Percentiles rank a stretch among this genome's conserved stretches.
Conservation (phyloP, 1,284 basidiomycete species). For the Entoloma clypeatum region DNA sequence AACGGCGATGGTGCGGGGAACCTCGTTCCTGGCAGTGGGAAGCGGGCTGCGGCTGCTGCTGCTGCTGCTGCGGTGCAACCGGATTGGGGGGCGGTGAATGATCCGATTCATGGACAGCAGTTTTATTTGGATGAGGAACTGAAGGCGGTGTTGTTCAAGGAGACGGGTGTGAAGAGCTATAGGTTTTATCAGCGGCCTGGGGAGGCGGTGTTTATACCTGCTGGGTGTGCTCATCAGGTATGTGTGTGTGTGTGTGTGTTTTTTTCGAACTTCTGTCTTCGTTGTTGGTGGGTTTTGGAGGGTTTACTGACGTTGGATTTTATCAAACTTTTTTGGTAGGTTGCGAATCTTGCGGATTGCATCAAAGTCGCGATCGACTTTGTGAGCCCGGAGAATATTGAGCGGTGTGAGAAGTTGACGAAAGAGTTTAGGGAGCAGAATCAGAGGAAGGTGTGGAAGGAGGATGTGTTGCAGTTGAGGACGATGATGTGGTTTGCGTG, state of each 20-base stretch:
- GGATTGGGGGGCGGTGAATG: constrained; percentile 33
- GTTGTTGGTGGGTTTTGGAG: not conserved
- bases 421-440: constrained; percentile 89
- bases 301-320: not conserved
- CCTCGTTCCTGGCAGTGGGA: not conserved
- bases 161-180: constrained; percentile 73
- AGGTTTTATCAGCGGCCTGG: constrained; percentile 87
- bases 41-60: constrained; percentile 4
- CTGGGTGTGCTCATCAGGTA: constrained; percentile 93
- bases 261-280: not conserved
- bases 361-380: constrained; percentile 98
- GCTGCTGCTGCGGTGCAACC: constrained; percentile 19
- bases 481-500: constrained; percentile 94
- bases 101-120: constrained; percentile 90
- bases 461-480: constrained; percentile 88
- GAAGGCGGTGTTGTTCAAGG: constrained; percentile 64
- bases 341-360: constrained; percentile 85
- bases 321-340: constrained; percentile 36
- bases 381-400: constrained; percentile 90
- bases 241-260: constrained; percentile 42
- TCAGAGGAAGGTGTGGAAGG: constrained; percentile 84
- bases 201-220: constrained; percentile 95
- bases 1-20: not conserved
- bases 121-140: constrained; percentile 78
- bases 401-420: constrained; percentile 79